phyloP scores from a whole-genome alignment of 345 rosid species.

The Aquilaria malaccensis region DNA sequence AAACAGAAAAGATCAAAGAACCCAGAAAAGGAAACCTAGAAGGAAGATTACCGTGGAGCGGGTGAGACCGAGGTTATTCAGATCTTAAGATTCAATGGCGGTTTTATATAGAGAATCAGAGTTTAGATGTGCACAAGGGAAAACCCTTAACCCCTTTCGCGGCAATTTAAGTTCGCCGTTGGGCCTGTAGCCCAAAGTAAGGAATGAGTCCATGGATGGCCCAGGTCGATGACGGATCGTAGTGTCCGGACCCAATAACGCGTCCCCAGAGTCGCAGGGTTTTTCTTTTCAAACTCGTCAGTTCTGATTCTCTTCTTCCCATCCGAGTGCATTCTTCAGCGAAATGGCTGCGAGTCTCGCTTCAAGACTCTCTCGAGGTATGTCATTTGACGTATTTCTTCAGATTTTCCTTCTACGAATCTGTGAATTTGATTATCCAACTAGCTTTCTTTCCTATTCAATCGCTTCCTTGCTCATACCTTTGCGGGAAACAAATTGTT shows the following conservation, averaged over 20 bases:
- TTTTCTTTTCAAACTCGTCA: not conserved
- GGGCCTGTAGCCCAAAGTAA: not conserved
- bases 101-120: not conserved
- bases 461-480: no score
- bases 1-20: not conserved
- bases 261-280: not conserved
- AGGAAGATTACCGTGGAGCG: not conserved
- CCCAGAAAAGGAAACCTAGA: not conserved
- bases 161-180: not conserved
- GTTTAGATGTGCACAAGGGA: not conserved
- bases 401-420: not conserved
- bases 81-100: not conserved
- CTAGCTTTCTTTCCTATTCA: no score
- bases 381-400: not conserved
- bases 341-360: slow-evolving; percentile 14
- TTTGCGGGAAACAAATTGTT: not conserved
- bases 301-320: not conserved
- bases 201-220: no score
- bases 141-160: not conserved
- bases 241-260: no score
- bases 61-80: no score
- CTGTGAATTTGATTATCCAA: not conserved
- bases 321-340: not conserved
- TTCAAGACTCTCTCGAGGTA: slow-evolving; percentile 14
- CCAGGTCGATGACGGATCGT: no score